These are phyloP conservation scores for Lentinula sp. DNA, from an alignment of 768 basidiomycete genomes.

Conservation along the genomic window DNA sequence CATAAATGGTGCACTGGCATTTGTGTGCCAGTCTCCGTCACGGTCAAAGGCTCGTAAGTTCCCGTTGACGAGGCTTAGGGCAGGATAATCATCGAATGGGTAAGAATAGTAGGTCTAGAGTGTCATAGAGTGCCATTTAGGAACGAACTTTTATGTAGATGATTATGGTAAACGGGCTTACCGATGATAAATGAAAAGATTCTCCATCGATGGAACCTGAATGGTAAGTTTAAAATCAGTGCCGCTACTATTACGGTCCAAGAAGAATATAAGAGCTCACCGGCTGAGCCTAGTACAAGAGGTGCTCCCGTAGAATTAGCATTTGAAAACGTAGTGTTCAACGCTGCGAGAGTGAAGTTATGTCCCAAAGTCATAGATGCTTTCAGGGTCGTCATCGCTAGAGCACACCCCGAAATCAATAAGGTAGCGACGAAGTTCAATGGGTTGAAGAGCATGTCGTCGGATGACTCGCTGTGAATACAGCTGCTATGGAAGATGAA, in stretches of 20 bases:
- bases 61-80: conserved; percentile 29
- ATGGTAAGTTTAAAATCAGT: background rate
- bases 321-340: conserved; percentile 34
- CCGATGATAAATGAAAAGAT: conserved; percentile 38
- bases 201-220: conserved; percentile 31
- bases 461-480: background rate
- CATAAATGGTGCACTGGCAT: conserved; percentile 28
- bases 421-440: background rate
- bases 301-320: conserved; percentile 39
- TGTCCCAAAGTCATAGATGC: background rate
- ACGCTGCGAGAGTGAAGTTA: conserved; percentile 42
- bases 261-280: conserved; percentile 13
- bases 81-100: conserved; percentile 44
- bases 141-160: background rate
- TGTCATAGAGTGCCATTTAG: conserved; percentile 10
- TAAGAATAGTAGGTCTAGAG: conserved; percentile 41
- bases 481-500: too few species aligned
- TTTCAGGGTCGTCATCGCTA: background rate
- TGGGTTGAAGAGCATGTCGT: background rate
- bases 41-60: conserved; percentile 30
- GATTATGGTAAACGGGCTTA: conserved; percentile 16
- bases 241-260: background rate
- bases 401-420: background rate
- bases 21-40: conserved; percentile 29
- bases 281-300: conserved; percentile 36